Evolutionary conservation across 2,329 filamentous ascomycete species (phyloP).

Genomic region (Xylaria sp.): DNA sequence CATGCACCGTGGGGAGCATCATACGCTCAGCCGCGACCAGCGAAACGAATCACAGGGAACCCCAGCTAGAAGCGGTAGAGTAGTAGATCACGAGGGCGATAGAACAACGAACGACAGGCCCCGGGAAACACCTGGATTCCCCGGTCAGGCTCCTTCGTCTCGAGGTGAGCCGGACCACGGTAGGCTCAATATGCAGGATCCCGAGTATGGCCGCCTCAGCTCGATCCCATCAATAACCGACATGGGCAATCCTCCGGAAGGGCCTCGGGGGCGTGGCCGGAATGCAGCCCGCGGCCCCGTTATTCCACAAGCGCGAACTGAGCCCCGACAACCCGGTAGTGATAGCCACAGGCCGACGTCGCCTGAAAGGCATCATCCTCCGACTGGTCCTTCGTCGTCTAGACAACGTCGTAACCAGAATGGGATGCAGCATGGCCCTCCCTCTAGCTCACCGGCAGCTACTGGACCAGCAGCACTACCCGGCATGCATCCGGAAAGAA

Average conservation of each 20-base stretch:
- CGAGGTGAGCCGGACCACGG: constrained; percentile 57
- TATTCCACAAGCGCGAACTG: constrained; percentile 47
- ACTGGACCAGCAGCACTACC: constrained; percentile 29
- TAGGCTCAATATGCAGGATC: constrained; percentile 60
- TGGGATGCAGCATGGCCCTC: constrained; percentile 34
- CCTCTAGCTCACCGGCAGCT: constrained; percentile 36
- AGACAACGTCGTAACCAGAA: constrained; percentile 52
- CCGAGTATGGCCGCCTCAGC: constrained; percentile 67
- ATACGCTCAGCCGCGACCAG: constrained; percentile 39
- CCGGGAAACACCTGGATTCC: constrained; percentile 49
- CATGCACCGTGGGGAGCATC: constrained; percentile 47
- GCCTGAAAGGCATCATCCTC: constrained; percentile 56
- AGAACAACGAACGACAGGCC: constrained; percentile 48
- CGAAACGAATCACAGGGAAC: constrained; percentile 38
- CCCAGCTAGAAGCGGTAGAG: constrained; percentile 35
- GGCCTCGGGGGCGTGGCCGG: constrained; percentile 58
- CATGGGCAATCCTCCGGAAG: constrained; percentile 56
- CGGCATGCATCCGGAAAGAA: constrained; percentile 42
- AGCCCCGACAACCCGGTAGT: constrained; percentile 48
- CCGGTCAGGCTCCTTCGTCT: constrained; percentile 40
- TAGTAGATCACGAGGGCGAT: constrained; percentile 48
- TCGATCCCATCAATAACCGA: constrained; percentile 51
- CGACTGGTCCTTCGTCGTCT: constrained; percentile 59
- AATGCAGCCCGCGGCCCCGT: constrained; percentile 47
- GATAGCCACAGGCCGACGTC: constrained; percentile 52